Evolutionary conservation across 2,329 filamentous ascomycete genomes (phyloP).

Genomic region (Didymellaceae sp.): DNA sequence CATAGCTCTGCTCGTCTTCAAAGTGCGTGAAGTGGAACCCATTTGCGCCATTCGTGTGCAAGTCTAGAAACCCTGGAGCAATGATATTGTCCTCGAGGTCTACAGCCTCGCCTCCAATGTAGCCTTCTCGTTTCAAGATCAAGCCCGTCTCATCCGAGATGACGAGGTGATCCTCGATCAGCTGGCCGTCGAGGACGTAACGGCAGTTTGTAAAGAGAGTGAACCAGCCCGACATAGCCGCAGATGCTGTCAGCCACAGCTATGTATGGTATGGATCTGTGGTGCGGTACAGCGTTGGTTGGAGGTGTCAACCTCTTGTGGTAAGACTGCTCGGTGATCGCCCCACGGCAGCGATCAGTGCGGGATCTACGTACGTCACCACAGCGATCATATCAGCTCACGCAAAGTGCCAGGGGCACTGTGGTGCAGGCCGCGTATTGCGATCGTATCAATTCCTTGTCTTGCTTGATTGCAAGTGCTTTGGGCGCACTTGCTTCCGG

Average conservation of each 20-base stretch:
- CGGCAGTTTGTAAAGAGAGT: slow-evolving; percentile 56
- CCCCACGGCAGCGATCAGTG: slow-evolving; percentile 16
- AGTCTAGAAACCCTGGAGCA: slow-evolving; percentile 62
- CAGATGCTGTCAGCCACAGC: slow-evolving; percentile 7
- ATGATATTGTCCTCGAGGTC: slow-evolving; percentile 59
- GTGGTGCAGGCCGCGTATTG: slow-evolving; percentile 7
- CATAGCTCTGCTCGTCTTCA: slow-evolving; percentile 51
- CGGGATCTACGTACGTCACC: slow-evolving; percentile 26
- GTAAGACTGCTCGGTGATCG: slow-evolving; percentile 10
- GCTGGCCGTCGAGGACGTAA: slow-evolving; percentile 52
- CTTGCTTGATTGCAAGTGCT: neutral
- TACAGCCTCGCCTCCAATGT: slow-evolving; percentile 53
- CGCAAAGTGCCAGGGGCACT: slow-evolving; percentile 12
- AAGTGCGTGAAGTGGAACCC: slow-evolving; percentile 63
- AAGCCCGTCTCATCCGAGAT: slow-evolving; percentile 54
- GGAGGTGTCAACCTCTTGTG: slow-evolving; percentile 8
- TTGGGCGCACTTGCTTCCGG: neutral
- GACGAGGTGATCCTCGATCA: slow-evolving; percentile 54
- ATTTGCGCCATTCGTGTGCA: slow-evolving; percentile 62
- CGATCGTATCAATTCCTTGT: slow-evolving; percentile 7
- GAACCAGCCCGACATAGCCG: slow-evolving; percentile 51
- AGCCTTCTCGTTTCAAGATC: slow-evolving; percentile 52
- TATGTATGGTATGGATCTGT: slow-evolving; percentile 2
- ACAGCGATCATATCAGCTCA: slow-evolving; percentile 17
- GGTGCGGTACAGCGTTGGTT: slow-evolving; percentile 7